Percentiles rank a stretch among this genome's conserved stretches.
phyloP scores from a whole-genome alignment of 768 basidiomycete species.

The Mycena amicta region DNA sequence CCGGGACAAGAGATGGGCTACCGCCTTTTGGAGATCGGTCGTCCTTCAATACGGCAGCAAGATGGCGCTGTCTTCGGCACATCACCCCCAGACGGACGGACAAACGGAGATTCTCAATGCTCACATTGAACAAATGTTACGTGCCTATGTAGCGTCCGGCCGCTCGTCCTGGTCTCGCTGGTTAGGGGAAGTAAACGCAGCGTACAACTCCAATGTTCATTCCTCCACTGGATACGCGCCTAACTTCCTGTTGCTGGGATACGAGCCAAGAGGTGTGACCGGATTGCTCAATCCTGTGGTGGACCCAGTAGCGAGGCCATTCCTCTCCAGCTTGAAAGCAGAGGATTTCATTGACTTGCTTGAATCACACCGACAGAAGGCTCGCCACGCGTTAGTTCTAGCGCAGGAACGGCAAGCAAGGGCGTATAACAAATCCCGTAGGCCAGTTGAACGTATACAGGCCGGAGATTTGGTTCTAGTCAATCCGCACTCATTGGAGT shows the following conservation, averaged over 20 bases:
- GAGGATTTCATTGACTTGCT: conserved; percentile 6
- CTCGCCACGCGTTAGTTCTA: too few species aligned
- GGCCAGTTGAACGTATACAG: neutral
- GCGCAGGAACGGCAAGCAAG: neutral
- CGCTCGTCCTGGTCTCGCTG: conserved; percentile 29
- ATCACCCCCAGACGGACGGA: too few species aligned
- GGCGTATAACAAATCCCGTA: neutral
- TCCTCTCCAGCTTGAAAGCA: conserved; percentile 10
- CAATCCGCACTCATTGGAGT: conserved; percentile 9
- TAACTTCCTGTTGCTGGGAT: conserved; percentile 33
- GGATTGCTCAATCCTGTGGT: conserved; percentile 1
- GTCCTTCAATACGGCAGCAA: neutral
- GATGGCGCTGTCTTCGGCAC: conserved; percentile 27
- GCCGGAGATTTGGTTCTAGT: conserved; percentile 1
- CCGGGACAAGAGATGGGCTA: conserved; percentile 13
- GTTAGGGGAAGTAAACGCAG: conserved; percentile 28
- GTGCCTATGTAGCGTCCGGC: too few species aligned
- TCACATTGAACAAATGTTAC: conserved; percentile 30
- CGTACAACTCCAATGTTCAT: conserved; percentile 34
- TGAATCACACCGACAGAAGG: conserved; percentile 1
- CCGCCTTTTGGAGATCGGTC: conserved; percentile 22
- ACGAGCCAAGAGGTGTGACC: conserved; percentile 17
- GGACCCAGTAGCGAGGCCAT: conserved; percentile 2
- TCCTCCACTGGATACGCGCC: conserved; percentile 29
- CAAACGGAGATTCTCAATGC: conserved; percentile 37